Evolutionary conservation across 139 green algal genomes (phyloP).

Genomic region (Chlorella sp.): DNA sequence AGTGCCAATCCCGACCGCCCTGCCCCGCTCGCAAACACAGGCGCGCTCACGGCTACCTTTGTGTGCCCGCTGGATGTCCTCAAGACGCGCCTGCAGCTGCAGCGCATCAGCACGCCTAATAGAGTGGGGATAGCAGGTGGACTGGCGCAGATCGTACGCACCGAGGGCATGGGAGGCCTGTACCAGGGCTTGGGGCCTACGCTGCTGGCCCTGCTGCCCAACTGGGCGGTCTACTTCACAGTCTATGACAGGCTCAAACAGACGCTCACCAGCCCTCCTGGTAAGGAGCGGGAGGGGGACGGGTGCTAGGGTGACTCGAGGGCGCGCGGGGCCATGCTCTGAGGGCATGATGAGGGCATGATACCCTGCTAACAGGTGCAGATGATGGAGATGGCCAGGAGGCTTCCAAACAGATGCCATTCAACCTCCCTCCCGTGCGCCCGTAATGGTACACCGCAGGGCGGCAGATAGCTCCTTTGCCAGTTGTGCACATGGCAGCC

Average conservation of each 20-base stretch:
- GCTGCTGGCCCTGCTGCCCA: slow-evolving; percentile 91
- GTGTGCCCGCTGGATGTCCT: slow-evolving; percentile 97
- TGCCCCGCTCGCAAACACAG: no score
- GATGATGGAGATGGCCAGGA: no score
- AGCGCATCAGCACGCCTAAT: slow-evolving; percentile 25
- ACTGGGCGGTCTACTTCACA: slow-evolving; percentile 97
- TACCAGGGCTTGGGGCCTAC: slow-evolving; percentile 91
- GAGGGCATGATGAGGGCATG: no score
- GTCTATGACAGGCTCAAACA: slow-evolving; percentile 86
- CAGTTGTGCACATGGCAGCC: slow-evolving; percentile 65
- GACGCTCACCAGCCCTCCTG: slow-evolving; percentile 12
- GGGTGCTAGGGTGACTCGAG: no score
- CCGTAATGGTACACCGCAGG: no score
- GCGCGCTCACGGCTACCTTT: slow-evolving; percentile 82
- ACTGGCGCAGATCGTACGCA: slow-evolving; percentile 66
- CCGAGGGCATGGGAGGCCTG: slow-evolving; percentile 78
- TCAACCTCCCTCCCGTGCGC: no score
- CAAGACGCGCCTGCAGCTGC: slow-evolving; percentile 94
- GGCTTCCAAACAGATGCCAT: no score
- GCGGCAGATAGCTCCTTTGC: slow-evolving; percentile 14
- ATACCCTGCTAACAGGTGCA: no score
- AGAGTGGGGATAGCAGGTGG: slow-evolving; percentile 60
- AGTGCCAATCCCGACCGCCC: no score
- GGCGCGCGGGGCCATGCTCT: no score
- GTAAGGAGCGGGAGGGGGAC: no score